Evolutionary conservation across 345 rosid genomes (phyloP), one percentile per base, ranked within the genome.

Genomic region (Gossypium mustelinum): DNA sequence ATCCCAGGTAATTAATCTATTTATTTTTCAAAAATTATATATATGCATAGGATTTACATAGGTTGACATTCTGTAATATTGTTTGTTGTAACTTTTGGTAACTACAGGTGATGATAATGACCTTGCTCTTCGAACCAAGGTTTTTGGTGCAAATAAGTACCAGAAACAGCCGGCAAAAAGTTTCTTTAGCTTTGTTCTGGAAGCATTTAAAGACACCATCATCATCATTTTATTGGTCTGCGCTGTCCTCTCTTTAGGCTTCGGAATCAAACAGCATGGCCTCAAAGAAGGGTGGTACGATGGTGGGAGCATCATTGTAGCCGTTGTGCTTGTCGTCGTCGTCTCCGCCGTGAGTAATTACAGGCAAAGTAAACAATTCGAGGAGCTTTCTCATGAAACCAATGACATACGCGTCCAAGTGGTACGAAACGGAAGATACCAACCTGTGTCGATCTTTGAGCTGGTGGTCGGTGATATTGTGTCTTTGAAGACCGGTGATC

Each of bases 391-490:
- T 2, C 58, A 71, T 55, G 81, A 65, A 60, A 66, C 77, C 51
- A 54, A 29, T 1, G 72, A 82, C 18, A 74, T 79, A 20, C 66
- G 57, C 6, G 77, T 79, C 64, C 76, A 74, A 54, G 85, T 77
- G 11, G 80, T 82, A 43, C 71, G 85, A 71, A 61, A 70, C 14
- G 81, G 79, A 1, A 65, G 79, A 41, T 60, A 22, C 57, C 50
- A 34, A 9, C 16, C 44, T 2, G 41, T 75, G 7, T 74, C 81
- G 4, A 75, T 82, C 20, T 79, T 75, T 17, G 82, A 83, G 1
- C 48, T 83, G 16, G 83, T 80, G 14, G 82, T 75, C 18, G 86
- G 86, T 0, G 86, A 83, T 45, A 57, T 83, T 3, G 81, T 83
- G 63, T 75, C 73, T 41, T 62, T 84, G 75, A 79, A 81, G 77